These are phyloP conservation scores for Gynochthodes officinalis DNA, from an alignment of 257 asterid species.

Conservation along the genomic window DNA sequence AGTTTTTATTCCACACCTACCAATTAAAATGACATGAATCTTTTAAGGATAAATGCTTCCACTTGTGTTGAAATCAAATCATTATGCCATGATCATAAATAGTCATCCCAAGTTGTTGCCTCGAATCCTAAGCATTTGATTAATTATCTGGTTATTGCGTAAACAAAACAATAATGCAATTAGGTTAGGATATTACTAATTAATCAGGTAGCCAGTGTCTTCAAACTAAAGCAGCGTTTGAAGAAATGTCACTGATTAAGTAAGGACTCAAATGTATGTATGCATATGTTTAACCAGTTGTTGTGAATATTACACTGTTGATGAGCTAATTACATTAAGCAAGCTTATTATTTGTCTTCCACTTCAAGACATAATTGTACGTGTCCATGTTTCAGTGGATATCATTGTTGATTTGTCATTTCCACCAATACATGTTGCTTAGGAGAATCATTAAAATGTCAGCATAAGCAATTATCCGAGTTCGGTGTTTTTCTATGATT, in stretches of 20 bases:
- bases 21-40: slow-evolving; percentile 32
- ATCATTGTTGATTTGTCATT: slow-evolving; percentile 11
- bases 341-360: background rate
- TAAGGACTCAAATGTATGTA: background rate
- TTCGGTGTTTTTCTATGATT: no score
- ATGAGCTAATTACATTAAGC: background rate
- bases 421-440: background rate
- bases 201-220: background rate
- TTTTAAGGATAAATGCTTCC: background rate
- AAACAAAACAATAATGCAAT: background rate
- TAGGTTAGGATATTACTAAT: no score
- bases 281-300: background rate
- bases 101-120: no score
- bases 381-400: background rate
- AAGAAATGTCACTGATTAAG: slow-evolving; percentile 1
- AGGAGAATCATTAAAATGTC: no score
- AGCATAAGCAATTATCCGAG: no score
- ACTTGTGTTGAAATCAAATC: background rate
- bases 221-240: background rate
- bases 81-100: background rate
- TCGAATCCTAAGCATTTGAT: no score
- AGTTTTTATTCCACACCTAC: slow-evolving; percentile 28
- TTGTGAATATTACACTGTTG: background rate
- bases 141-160: slow-evolving; percentile 6
- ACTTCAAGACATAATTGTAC: background rate